These are phyloP conservation scores for Chlamydomonas sphaeroides DNA, from an alignment of 139 green algal species.

Conservation along the genomic window DNA sequence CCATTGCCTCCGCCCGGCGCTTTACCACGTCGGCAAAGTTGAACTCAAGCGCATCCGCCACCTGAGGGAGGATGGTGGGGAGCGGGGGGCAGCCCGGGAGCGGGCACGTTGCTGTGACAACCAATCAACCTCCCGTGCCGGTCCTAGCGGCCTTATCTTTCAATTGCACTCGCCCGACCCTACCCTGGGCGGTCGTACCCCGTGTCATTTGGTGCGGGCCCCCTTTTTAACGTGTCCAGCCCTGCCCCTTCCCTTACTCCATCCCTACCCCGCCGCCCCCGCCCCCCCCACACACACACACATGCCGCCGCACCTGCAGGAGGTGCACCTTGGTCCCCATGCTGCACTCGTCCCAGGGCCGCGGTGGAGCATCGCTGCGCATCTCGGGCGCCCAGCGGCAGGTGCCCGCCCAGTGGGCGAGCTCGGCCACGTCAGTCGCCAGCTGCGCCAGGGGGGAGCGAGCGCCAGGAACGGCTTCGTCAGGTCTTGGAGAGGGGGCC, in stretches of 20 bases:
- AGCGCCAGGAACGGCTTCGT: not conserved
- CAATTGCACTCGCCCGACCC: too few relatives aligned
- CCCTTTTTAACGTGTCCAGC: too few relatives aligned
- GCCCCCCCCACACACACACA: not conserved
- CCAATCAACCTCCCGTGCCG: too few relatives aligned
- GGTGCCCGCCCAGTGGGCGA: constrained; percentile 23
- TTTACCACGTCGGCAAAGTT: constrained; percentile 2
- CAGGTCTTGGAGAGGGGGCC: not conserved
- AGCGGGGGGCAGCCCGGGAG: too few relatives aligned
- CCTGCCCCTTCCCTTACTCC: too few relatives aligned
- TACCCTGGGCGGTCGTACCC: too few relatives aligned
- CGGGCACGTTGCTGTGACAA: too few relatives aligned
- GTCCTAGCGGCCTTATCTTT: too few relatives aligned
- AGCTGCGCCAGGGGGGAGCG: not conserved
- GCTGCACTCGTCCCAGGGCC: constrained; percentile 21
- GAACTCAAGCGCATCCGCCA: constrained; percentile 13
- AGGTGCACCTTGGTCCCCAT: constrained; percentile 31
- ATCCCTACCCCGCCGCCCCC: not conserved
- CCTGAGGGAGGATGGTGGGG: not conserved
- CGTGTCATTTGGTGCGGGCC: too few relatives aligned
- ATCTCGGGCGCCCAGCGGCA: constrained; percentile 21
- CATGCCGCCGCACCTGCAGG: constrained; percentile 19
- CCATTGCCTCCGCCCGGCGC: constrained; percentile 1
- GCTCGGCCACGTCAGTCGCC: not conserved
- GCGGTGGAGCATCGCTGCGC: not conserved